Percentiles rank a stretch among this genome's conserved stretches.
Evolutionary conservation across 345 rosid genomes (phyloP).

Genomic region (Murraya paniculata): DNA sequence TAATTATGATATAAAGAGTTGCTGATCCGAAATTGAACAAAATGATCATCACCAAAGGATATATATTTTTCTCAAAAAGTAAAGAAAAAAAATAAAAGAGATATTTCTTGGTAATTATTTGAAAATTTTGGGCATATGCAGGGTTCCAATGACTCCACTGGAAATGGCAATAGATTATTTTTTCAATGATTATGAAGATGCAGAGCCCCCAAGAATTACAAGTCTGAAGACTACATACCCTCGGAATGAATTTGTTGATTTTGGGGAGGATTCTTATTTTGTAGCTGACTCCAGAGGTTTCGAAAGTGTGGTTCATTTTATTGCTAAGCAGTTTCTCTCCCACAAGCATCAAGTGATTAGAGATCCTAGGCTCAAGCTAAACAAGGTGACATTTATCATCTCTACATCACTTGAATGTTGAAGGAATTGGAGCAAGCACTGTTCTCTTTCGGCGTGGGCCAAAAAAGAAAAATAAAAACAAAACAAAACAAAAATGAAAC

Average conservation of each 20-base stretch:
- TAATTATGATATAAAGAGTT: no score
- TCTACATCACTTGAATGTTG: no score
- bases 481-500: no score
- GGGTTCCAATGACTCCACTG: slow-evolving; percentile 29
- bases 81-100: no score
- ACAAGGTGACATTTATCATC: slow-evolving; percentile 15
- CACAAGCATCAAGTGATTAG: background rate
- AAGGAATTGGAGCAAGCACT: no score
- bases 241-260: slow-evolving; percentile 16
- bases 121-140: background rate
- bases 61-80: no score
- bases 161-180: slow-evolving; percentile 36
- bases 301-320: slow-evolving; percentile 20
- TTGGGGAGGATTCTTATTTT: slow-evolving; percentile 24
- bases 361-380: slow-evolving; percentile 33
- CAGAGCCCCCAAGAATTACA: slow-evolving; percentile 34
- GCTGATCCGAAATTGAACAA: no score
- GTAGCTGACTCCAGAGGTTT: slow-evolving; percentile 32
- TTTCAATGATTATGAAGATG: slow-evolving; percentile 29
- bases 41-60: no score
- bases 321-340: slow-evolving; percentile 25
- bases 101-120: no score
- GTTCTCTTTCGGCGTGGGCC: no score
- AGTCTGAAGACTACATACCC: slow-evolving; percentile 32
- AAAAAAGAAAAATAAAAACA: no score